A percentile compares a stretch with the other conserved stretches of the same genome.
Conservation (phyloP, 352 stramenopile genomes). For the Globisporangium solare region DNA sequence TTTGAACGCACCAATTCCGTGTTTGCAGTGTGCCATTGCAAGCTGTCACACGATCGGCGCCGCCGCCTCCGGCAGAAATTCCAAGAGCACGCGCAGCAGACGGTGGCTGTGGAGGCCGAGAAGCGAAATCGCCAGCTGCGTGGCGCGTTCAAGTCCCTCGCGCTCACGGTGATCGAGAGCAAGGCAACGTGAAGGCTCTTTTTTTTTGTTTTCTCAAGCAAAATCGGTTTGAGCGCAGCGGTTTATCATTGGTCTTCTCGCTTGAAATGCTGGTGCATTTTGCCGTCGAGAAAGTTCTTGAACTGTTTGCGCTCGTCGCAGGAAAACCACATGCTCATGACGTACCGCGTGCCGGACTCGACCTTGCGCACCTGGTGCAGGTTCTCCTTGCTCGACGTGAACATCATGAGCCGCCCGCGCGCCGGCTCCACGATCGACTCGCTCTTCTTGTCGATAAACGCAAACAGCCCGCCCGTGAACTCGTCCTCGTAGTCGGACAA, state of each 20-base stretch:
- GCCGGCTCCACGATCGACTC: constrained; percentile 74
- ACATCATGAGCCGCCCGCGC: constrained; percentile 83
- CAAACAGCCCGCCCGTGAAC: constrained; percentile 88
- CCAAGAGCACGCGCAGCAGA: constrained; percentile 34
- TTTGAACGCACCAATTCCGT: constrained; percentile 60
- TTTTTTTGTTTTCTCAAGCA: background rate
- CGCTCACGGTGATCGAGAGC: constrained; percentile 31
- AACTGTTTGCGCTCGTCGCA: constrained; percentile 84
- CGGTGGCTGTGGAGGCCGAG: constrained; percentile 28
- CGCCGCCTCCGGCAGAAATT: constrained; percentile 55
- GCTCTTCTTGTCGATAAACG: constrained; percentile 77
- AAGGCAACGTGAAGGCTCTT: constrained; percentile 3
- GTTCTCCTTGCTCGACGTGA: constrained; percentile 89
- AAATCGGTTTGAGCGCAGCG: too few species aligned
- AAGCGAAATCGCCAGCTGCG: constrained; percentile 44
- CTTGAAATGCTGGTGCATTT: constrained; percentile 75
- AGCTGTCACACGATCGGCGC: constrained; percentile 44
- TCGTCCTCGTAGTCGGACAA: constrained; percentile 76
- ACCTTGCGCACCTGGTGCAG: constrained; percentile 77
- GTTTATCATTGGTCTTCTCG: constrained; percentile 23
- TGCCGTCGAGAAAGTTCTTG: constrained; percentile 88
- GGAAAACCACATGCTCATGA: constrained; percentile 93
- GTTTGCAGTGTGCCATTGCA: constrained; percentile 52
- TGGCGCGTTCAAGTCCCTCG: constrained; percentile 43
- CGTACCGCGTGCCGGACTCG: constrained; percentile 74